Evolutionary conservation across 495 filamentous ascomycete species (phyloP), one percentile per base, ranked within the genome.

Genomic region (Penicillium canariense): DNA sequence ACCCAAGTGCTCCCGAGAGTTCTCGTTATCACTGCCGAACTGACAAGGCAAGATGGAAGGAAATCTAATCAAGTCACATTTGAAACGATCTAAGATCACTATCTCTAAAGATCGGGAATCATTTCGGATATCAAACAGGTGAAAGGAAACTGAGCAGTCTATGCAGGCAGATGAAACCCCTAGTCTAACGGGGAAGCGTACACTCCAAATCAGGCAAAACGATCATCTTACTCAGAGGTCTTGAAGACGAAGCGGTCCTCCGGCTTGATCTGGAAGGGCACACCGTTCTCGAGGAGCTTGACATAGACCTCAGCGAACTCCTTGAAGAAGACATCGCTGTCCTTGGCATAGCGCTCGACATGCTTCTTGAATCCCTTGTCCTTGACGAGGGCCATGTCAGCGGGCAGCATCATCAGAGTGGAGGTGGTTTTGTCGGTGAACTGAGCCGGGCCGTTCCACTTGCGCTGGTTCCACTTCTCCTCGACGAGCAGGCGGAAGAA

Each of bases 361-460:
- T 88, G 87, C 67, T 81, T 74, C 77, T 80, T 84, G 84, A 97
- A 96, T 46, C 74, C 77, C 80, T 93, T 90, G 76, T 98, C 94
- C 76, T 91, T 85, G 70, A 94, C 71, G 44, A 98, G 73, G 30
- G 84, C 90, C 74, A 95, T 84, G 67, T 98, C 94, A 52, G 90
- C 85, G 52, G 94, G 94, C 64, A 98, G 77, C 94, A 98, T 98
- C 94, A 98, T 98, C 61, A 98, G 76, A 43, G 81, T 81, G 80
- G 91, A 89, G 61, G 85, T 91, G 66, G 74, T 79, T 73, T 86
- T 85, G 76, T 98, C 94, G 72, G 91, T 82, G 71, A 82, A 92
- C 81, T 96, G 81, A 65, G 79, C 79, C 31, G 91, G 91, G 17
- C 94, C 94, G 67, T 93, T 84, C 94, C 94, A 97, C 85, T 96